Conservation (phyloP, 495 filamentous ascomycete genomes). For the Letharia columbiana region DNA sequence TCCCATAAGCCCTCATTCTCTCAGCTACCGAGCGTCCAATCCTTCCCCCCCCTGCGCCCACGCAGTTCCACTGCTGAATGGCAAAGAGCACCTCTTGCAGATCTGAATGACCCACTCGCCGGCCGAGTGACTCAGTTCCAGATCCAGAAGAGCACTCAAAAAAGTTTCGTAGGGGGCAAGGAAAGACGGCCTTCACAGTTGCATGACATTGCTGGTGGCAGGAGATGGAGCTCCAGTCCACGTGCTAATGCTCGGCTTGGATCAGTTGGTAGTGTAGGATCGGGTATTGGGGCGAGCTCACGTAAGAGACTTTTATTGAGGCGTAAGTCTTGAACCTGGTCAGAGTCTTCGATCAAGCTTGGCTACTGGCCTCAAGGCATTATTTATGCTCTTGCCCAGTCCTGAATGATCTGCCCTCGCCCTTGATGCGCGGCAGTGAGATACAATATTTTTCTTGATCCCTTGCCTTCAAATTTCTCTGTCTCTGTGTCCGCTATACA, state of each 20-base stretch:
- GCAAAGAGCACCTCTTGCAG: not conserved
- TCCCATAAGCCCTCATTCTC: not conserved
- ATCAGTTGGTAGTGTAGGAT: not conserved
- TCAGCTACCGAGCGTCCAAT: slow-evolving; percentile 1
- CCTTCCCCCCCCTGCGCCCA: not conserved
- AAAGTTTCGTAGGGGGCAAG: not conserved
- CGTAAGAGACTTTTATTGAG: not conserved
- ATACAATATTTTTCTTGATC: too few relatives aligned
- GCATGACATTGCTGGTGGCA: not conserved
- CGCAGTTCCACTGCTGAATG: slow-evolving; percentile 4
- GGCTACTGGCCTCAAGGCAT: not conserved
- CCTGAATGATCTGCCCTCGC: not conserved
- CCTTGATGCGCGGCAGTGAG: not conserved
- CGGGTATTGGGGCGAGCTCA: slow-evolving; percentile 1
- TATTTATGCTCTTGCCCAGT: not conserved
- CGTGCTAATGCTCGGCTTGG: not conserved
- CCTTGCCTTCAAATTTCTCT: too few relatives aligned
- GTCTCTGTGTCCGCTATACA: too few relatives aligned
- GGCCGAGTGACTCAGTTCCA: not conserved
- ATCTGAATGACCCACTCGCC: not conserved
- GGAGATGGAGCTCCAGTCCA: not conserved
- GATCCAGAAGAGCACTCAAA: not conserved
- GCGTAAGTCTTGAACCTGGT: not conserved
- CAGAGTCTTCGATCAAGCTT: not conserved
- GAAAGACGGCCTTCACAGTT: not conserved